Percentiles rank a stretch among this genome's conserved stretches.
Evolutionary conservation across 164 flowering plant species (phyloP).

Genomic region (Akebia trifoliata): DNA sequence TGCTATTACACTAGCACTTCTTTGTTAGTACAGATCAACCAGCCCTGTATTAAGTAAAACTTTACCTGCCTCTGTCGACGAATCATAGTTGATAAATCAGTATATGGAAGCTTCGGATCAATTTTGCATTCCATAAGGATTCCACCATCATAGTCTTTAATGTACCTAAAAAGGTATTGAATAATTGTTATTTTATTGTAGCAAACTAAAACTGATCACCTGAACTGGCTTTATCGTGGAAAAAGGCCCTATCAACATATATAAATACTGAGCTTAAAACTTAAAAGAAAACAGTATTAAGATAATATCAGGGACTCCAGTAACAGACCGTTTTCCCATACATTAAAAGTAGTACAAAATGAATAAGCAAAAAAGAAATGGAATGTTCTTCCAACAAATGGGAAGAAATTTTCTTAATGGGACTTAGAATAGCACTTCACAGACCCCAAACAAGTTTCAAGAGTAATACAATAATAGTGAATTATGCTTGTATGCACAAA

Average conservation of each 20-base stretch:
- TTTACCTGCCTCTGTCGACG: conserved; percentile 83
- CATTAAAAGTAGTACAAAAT: no score
- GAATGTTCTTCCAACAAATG: no score
- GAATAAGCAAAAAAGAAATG: no score
- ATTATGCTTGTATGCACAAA: no score
- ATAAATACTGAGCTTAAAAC: no score
- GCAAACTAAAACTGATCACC: background rate
- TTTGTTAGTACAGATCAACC: no score
- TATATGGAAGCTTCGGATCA: conserved; percentile 96
- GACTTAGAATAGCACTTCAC: background rate
- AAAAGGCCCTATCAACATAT: background rate
- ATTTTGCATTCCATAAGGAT: conserved; percentile 97
- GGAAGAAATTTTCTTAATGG: background rate
- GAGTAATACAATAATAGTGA: background rate
- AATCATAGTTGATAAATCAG: conserved; percentile 90
- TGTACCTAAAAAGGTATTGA: conserved; percentile 52
- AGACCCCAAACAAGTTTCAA: background rate
- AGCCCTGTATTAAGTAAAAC: no score
- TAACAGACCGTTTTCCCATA: no score
- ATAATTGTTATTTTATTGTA: background rate
- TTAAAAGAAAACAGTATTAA: no score
- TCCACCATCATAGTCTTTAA: conserved; percentile 98
- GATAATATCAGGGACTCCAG: no score
- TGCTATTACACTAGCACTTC: no score
- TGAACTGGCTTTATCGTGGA: background rate